Percentiles rank a stretch among this genome's conserved stretches.
phyloP scores from a whole-genome alignment of 2,329 filamentous ascomycete genomes.

The Paramyrothecium sp. region DNA sequence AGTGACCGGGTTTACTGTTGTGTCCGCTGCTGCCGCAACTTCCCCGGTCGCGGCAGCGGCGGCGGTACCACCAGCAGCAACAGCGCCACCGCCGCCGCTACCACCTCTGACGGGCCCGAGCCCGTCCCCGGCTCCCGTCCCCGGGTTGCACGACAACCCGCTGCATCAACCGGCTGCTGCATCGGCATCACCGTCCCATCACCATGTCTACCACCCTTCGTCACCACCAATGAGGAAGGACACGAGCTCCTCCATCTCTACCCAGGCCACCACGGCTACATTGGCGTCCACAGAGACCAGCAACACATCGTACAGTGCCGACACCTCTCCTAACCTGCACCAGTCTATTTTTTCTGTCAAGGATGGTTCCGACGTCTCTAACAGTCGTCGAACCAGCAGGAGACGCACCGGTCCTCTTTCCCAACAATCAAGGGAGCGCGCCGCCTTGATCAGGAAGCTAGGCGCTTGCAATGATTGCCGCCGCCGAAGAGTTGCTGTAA shows the following conservation, averaged over 20 bases:
- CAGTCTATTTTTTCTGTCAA: conserved; percentile 55
- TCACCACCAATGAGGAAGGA: conserved; percentile 42
- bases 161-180: background rate
- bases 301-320: conserved; percentile 50
- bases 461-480: conserved; percentile 57
- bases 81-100: conserved; percentile 3
- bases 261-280: conserved; percentile 44
- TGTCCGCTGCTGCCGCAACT: background rate
- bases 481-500: conserved; percentile 57
- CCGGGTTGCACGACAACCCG: background rate
- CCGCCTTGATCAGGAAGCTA: conserved; percentile 58
- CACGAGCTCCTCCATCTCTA: conserved; percentile 53
- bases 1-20: background rate
- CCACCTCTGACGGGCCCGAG: background rate
- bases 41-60: background rate
- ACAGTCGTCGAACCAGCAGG: conserved; percentile 53
- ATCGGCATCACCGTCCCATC: conserved; percentile 9
- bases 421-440: conserved; percentile 56
- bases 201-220: conserved; percentile 23
- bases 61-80: background rate
- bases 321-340: conserved; percentile 48
- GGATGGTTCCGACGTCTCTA: conserved; percentile 53
- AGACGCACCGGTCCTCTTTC: conserved; percentile 59
- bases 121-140: conserved; percentile 8
- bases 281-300: conserved; percentile 44